A percentile compares a stretch with the other conserved stretches of the same genome.
phyloP scores from a whole-genome alignment of 75 land plant genomes.

The Selaginella tamariscina region DNA sequence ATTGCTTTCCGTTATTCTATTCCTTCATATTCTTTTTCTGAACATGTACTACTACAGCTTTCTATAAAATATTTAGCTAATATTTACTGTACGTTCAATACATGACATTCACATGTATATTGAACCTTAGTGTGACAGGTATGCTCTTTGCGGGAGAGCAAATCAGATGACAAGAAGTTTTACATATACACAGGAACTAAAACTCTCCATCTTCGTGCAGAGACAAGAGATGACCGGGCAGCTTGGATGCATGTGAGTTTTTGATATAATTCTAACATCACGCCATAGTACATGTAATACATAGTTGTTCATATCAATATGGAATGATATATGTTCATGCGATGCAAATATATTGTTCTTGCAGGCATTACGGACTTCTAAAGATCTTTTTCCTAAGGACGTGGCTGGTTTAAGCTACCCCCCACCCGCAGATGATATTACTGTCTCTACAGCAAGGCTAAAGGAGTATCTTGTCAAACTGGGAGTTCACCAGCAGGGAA shows the following conservation, averaged over 20 bases:
- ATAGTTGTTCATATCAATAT: too few relatives aligned
- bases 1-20: too few relatives aligned
- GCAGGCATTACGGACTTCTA: constrained; percentile 16
- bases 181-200: constrained; percentile 28
- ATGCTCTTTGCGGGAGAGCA: constrained; percentile 23
- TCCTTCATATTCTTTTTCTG: background rate
- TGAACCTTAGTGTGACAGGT: constrained; percentile 24
- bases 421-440: constrained; percentile 10
- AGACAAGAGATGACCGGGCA: constrained; percentile 20
- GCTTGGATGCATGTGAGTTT: constrained; percentile 29
- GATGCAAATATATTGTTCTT: too few relatives aligned
- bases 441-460: constrained; percentile 8
- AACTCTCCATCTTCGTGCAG: constrained; percentile 26
- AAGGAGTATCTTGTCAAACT: constrained; percentile 13
- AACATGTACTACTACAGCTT: too few relatives aligned
- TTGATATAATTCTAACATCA: too few relatives aligned
- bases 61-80: too few relatives aligned
- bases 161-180: constrained; percentile 28
- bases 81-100: too few relatives aligned
- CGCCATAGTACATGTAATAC: too few relatives aligned
- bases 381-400: constrained; percentile 16
- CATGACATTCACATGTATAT: too few relatives aligned
- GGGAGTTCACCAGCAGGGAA: constrained; percentile 17
- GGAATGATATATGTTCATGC: too few relatives aligned
- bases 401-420: background rate